Evolutionary conservation across 345 rosid species (phyloP).

Genomic region (Salix arbutifolia): DNA sequence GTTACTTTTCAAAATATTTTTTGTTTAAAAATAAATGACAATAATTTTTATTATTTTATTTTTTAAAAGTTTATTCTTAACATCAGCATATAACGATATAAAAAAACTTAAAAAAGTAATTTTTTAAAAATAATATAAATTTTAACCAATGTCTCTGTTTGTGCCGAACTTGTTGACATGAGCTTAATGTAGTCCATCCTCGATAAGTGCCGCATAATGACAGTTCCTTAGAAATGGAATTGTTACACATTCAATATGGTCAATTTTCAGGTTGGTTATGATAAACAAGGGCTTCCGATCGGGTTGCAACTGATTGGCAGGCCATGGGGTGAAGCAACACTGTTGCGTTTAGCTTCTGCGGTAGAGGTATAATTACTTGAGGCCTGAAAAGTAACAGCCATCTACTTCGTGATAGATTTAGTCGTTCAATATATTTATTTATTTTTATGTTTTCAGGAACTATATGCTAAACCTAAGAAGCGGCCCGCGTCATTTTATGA

Average conservation of each 20-base stretch:
- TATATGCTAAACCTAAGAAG: slow-evolving; percentile 47
- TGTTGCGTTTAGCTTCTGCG: slow-evolving; percentile 63
- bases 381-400: neutral
- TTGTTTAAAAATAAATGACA: no score
- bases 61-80: no score
- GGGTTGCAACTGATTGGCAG: slow-evolving; percentile 77
- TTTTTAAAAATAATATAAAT: no score
- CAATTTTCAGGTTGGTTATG: slow-evolving; percentile 66
- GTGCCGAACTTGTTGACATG: no score
- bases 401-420: neutral
- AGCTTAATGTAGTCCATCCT: no score
- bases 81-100: no score
- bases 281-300: slow-evolving; percentile 80
- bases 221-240: neutral
- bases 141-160: no score
- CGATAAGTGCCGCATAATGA: no score
- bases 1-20: no score
- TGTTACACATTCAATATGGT: neutral
- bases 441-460: slow-evolving; percentile 44
- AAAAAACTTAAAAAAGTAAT: no score
- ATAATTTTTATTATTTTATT: no score
- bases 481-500: slow-evolving; percentile 58
- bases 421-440: neutral
- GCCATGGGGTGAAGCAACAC: slow-evolving; percentile 83
- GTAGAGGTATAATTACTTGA: slow-evolving; percentile 44